Evolutionary conservation across 768 basidiomycete species (phyloP).

Genomic region (Lentinula detonsa): DNA sequence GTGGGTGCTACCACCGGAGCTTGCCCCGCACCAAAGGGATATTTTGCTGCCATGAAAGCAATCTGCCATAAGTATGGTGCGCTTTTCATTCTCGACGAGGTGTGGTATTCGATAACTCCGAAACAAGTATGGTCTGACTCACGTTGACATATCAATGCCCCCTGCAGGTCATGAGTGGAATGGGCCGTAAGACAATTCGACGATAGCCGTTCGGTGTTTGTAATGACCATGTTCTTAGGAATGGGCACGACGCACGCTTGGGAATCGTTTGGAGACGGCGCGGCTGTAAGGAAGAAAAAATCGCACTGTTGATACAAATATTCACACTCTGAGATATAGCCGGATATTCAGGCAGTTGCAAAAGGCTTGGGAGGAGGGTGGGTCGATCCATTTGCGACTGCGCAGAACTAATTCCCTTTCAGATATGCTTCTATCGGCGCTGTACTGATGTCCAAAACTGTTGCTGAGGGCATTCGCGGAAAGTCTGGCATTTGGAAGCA

Average conservation of each 20-base stretch:
- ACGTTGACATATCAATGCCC: not conserved
- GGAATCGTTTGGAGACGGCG: slow-evolving; percentile 77
- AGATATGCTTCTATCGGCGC: slow-evolving; percentile 84
- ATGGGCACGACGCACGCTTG: slow-evolving; percentile 87
- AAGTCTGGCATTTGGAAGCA: slow-evolving; percentile 76
- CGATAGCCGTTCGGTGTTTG: not conserved
- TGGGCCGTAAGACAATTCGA: slow-evolving; percentile 62
- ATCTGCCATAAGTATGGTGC: slow-evolving; percentile 74
- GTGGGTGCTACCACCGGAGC: slow-evolving; percentile 82
- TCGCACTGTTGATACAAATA: not conserved
- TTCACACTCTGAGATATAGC: slow-evolving; percentile 25
- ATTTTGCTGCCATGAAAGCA: slow-evolving; percentile 80
- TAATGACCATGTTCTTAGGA: slow-evolving; percentile 34
- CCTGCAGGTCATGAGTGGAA: slow-evolving; percentile 72
- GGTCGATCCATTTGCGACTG: slow-evolving; percentile 11
- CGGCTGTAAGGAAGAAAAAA: slow-evolving; percentile 28
- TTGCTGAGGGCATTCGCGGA: slow-evolving; percentile 63
- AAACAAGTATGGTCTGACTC: not conserved
- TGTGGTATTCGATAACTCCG: slow-evolving; percentile 14
- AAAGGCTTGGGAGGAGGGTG: slow-evolving; percentile 90
- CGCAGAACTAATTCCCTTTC: not conserved
- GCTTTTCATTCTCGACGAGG: slow-evolving; percentile 84
- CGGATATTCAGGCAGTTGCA: slow-evolving; percentile 85
- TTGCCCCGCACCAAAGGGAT: slow-evolving; percentile 73
- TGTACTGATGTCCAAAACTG: slow-evolving; percentile 64